These are phyloP conservation scores for Zychaea mexicana DNA, from an alignment of 371 early-diverging fungal species.

Conservation along the genomic window DNA sequence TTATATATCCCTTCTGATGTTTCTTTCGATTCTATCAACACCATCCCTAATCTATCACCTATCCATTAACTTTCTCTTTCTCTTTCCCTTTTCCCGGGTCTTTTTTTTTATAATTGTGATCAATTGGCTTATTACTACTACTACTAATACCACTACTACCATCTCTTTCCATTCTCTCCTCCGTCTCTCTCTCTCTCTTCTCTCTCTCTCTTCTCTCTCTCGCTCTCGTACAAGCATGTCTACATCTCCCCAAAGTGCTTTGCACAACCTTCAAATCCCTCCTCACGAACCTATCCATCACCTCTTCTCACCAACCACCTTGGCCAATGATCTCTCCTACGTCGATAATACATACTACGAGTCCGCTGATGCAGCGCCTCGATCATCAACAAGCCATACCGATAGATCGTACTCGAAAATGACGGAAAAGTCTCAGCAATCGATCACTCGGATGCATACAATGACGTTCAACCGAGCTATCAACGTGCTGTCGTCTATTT, in stretches of 20 bases:
- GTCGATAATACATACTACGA: constrained; percentile 27
- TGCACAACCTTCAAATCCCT: constrained; percentile 12
- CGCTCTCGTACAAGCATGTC: constrained; percentile 10
- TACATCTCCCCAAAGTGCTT: background rate
- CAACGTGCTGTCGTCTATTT: constrained; percentile 21
- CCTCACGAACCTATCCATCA: constrained; percentile 21
- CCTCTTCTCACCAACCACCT: constrained; percentile 38
- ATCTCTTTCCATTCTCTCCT: background rate
- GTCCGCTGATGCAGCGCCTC: background rate
- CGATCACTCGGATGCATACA: constrained; percentile 15
- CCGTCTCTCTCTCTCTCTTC: background rate
- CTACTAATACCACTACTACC: background rate
- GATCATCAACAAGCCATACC: constrained; percentile 1
- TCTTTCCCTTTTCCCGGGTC: background rate
- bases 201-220: constrained; percentile 13
- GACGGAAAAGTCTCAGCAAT: constrained; percentile 4
- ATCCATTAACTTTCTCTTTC: constrained; percentile 2
- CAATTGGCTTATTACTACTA: too few relatives aligned
- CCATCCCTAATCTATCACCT: background rate
- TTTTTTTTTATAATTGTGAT: too few relatives aligned
- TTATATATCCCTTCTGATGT: constrained; percentile 1
- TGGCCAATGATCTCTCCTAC: constrained; percentile 23
- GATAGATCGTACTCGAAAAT: background rate
- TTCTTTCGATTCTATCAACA: constrained; percentile 2
- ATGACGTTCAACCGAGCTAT: constrained; percentile 25